phyloP scores from a whole-genome alignment of 257 asterid genomes.

The Capsicum pubescens region DNA sequence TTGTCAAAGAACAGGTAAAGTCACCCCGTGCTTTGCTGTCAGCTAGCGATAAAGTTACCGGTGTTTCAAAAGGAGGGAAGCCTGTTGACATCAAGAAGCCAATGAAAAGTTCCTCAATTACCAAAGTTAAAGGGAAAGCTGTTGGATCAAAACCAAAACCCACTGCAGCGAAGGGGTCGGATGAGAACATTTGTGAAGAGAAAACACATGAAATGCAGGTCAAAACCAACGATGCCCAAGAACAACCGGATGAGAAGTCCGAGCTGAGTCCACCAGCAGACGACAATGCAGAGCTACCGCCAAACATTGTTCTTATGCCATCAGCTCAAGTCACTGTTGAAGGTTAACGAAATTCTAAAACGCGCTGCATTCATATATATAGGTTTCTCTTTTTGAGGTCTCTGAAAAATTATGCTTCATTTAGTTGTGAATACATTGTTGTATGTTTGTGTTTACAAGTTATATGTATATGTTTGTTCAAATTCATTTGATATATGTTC shows the following conservation, averaged over 20 bases:
- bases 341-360: slow-evolving; percentile 43
- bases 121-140: slow-evolving; percentile 38
- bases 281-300: slow-evolving; percentile 31
- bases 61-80: slow-evolving; percentile 31
- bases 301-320: slow-evolving; percentile 36
- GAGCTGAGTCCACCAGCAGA: slow-evolving; percentile 31
- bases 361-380: slow-evolving; percentile 13
- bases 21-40: slow-evolving; percentile 45
- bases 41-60: slow-evolving; percentile 36
- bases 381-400: neutral
- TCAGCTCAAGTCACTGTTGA: slow-evolving; percentile 49
- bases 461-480: slow-evolving; percentile 25
- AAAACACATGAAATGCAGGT: slow-evolving; percentile 32
- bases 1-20: slow-evolving; percentile 38
- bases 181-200: slow-evolving; percentile 30
- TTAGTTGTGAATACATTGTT: slow-evolving; percentile 35
- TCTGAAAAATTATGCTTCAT: neutral
- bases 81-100: slow-evolving; percentile 36
- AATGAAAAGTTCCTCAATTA: slow-evolving; percentile 44
- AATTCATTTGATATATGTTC: neutral
- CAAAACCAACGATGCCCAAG: neutral
- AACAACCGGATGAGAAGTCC: slow-evolving; percentile 25
- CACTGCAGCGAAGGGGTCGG: slow-evolving; percentile 35
- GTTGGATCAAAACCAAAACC: slow-evolving; percentile 41
- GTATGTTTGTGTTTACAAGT: slow-evolving; percentile 25